A percentile compares a stretch with the other conserved stretches of the same genome.
Evolutionary conservation across 1,139 yeast genomes (phyloP).

Genomic region (Pichia sp.): DNA sequence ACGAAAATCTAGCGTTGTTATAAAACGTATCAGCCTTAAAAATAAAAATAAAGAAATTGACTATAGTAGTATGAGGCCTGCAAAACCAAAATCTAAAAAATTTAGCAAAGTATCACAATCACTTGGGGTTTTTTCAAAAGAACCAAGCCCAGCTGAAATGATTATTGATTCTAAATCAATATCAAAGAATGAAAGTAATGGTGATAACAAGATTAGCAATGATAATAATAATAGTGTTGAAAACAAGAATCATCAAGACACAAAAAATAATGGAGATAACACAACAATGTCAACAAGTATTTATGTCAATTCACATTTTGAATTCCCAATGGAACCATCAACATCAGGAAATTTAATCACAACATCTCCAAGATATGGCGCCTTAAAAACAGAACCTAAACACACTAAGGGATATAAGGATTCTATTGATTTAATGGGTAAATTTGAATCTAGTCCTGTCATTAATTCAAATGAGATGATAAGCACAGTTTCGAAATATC

Average conservation of each 20-base stretch:
- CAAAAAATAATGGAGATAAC: background rate
- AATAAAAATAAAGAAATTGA: background rate
- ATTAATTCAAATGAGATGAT: no score
- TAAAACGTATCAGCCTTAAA: background rate
- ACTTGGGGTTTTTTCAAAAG: slow-evolving; percentile 1
- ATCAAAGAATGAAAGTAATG: background rate
- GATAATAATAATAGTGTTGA: background rate
- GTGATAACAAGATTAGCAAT: background rate
- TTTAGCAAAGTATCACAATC: slow-evolving; percentile 1
- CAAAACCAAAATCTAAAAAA: slow-evolving; percentile 5
- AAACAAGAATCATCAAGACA: background rate
- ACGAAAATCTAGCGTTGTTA: slow-evolving; percentile 6
- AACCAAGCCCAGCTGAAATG: background rate
- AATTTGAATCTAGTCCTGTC: no score
- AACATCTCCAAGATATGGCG: slow-evolving; percentile 6
- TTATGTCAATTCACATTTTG: slow-evolving; percentile 23
- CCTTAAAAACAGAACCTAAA: slow-evolving; percentile 2
- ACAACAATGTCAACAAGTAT: slow-evolving; percentile 19
- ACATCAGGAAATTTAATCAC: background rate
- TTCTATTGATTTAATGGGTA: slow-evolving; percentile 12
- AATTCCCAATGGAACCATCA: slow-evolving; percentile 18
- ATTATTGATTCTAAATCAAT: background rate
- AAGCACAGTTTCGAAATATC: no score
- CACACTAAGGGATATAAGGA: slow-evolving; percentile 11
- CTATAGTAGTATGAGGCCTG: slow-evolving; percentile 6